Base-by-base conservation (phyloP, 2,329 filamentous ascomycete genomes). In the Immersiporthe knoxdaviesiana region DNA sequence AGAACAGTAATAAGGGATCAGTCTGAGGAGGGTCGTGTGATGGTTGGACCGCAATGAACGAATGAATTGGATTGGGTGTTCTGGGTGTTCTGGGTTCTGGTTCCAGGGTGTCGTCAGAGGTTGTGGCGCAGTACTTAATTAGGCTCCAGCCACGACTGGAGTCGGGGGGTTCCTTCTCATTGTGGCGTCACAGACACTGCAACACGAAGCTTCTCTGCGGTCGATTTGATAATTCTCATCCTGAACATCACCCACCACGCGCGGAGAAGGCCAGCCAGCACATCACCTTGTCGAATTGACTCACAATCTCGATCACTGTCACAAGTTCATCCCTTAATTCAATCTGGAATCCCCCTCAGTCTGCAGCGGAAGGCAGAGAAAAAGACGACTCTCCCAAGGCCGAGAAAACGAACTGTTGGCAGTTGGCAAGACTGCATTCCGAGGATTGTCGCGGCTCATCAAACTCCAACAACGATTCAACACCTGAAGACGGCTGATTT, bases 41-140 rank as follows among this genome's bases (percentile, higher is more conserved):
- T 37, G 54, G 54, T 35, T 37, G 56, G 56, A 37, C 56, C 7
- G 30, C 54, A 59, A 35, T 59, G 16, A 30, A 59, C 50, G 3
- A 16, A 24, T 27, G 50, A 16, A 24, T 54, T 30, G 10, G 27
- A 16, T 27, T 30, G 24, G 35, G n/a, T n/a, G n/a, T n/a, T n/a
- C n/a, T n/a, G 50, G 50, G 21, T 35, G 21, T 52, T 52, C 50
- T 21, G 14, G 32, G 30, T 21, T 35, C 18, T 12, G 50, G 50
- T 14, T 56, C 52, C 50, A 56, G 32, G 56, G 56, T 59, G 56
- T 59, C 56, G 56, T 59, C 56, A 59, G 56, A 32, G 32, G 52
- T 56, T 56, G 32, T 59, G 56, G 56, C 56, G 56, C 56, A 59
- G 44, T 10, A 47, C 8, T 10, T 10, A 47, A n/a, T 6, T 6